These are phyloP conservation scores for Crithidia thermophila DNA, from an alignment of 208 protist genomes.

Conservation along the genomic window DNA sequence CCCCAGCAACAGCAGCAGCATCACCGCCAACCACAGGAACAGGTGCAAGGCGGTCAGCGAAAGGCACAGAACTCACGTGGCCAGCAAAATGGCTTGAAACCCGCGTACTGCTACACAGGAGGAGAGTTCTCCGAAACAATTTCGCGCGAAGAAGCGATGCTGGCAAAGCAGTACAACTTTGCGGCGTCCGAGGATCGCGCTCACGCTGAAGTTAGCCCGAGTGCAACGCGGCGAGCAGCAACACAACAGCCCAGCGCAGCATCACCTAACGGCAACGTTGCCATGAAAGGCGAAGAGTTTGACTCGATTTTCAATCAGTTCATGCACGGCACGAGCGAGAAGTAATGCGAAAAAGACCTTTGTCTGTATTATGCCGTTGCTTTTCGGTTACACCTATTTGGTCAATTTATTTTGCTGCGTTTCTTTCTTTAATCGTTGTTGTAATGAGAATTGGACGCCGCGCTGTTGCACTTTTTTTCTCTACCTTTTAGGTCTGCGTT, in stretches of 20 bases:
- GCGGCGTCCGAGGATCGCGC: conserved; percentile 18
- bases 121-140: conserved; percentile 28
- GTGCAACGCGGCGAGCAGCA: conserved; percentile 7
- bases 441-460: no score
- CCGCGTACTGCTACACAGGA: conserved; percentile 29
- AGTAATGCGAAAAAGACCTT: conserved; percentile 4
- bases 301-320: conserved; percentile 29
- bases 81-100: neutral
- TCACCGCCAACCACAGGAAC: no score
- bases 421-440: neutral
- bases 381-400: no score
- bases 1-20: neutral
- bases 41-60: conserved; percentile 2
- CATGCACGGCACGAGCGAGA: conserved; percentile 6
- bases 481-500: neutral
- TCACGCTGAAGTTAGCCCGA: conserved; percentile 5
- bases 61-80: neutral
- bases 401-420: no score
- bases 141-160: conserved; percentile 27
- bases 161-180: conserved; percentile 37
- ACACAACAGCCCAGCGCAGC: neutral
- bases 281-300: conserved; percentile 19
- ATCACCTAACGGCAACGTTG: neutral
- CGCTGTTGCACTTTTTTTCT: no score
- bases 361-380: neutral